These are phyloP conservation scores for Albifimbria verrucaria DNA, from an alignment of 2,329 filamentous ascomycete genomes.

Conservation along the genomic window DNA sequence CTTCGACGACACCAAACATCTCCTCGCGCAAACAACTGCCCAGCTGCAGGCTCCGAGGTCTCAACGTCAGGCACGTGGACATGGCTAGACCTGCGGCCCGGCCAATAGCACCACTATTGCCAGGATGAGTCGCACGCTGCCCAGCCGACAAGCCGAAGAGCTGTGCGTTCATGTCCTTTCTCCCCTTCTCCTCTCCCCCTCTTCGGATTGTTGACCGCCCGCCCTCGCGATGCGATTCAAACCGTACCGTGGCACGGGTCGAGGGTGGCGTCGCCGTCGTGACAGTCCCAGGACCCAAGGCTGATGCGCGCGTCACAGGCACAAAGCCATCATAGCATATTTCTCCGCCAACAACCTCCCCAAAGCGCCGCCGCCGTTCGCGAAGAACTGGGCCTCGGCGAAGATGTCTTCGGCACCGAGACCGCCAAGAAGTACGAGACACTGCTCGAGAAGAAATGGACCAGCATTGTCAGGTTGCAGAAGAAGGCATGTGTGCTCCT, in stretches of 20 bases:
- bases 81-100: neutral
- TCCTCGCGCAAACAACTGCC: neutral
- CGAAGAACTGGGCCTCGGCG: conserved; percentile 69
- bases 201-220: conserved; percentile 9
- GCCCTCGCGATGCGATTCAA: conserved; percentile 12
- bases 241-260: no score
- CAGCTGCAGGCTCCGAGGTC: no score
- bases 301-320: conserved; percentile 44
- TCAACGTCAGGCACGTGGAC: no score
- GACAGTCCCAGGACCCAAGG: conserved; percentile 5
- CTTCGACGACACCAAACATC: neutral
- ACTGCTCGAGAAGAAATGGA: conserved; percentile 97
- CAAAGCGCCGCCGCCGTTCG: conserved; percentile 67
- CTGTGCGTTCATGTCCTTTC: conserved; percentile 60
- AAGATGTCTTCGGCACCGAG: conserved; percentile 68
- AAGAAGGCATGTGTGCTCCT: conserved; percentile 67
- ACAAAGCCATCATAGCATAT: conserved; percentile 93
- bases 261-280: no score
- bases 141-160: conserved; percentile 80
- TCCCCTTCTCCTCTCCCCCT: neutral
- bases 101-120: no score
- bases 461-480: conserved; percentile 86
- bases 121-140: conserved; percentile 71
- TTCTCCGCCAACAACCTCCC: conserved; percentile 70
- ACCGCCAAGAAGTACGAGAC: conserved; percentile 94